These are phyloP conservation scores for Yamadazyma blattariae DNA, from an alignment of 1,139 yeast genomes.

Conservation along the genomic window DNA sequence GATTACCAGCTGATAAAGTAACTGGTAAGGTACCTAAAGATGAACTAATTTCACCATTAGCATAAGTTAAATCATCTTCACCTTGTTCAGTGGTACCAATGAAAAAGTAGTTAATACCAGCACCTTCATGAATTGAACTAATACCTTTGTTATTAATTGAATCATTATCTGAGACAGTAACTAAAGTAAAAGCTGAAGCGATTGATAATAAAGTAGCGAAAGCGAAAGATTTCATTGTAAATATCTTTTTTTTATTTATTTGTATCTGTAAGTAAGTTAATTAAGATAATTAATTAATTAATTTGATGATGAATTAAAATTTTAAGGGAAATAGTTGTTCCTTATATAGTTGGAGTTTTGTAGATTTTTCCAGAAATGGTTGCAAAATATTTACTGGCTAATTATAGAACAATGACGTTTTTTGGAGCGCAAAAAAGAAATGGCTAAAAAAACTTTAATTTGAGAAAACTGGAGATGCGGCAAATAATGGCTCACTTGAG, in stretches of 20 bases:
- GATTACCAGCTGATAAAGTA: constrained; percentile 3
- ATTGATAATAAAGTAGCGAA: constrained; percentile 15
- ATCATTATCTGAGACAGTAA: constrained; percentile 19
- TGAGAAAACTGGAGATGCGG: too few species aligned
- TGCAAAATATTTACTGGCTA: too few species aligned
- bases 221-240: constrained; percentile 15
- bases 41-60: constrained; percentile 2
- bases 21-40: constrained; percentile 16
- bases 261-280: too few species aligned
- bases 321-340: too few species aligned
- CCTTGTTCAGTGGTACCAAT: constrained; percentile 10
- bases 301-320: too few species aligned
- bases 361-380: too few species aligned
- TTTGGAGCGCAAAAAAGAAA: too few species aligned
- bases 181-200: constrained; percentile 21
- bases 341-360: too few species aligned
- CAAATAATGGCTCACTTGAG: too few species aligned
- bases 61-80: constrained; percentile 12
- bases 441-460: too few species aligned
- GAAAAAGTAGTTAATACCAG: constrained; percentile 50
- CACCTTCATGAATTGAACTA: constrained; percentile 49
- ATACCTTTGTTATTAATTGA: constrained; percentile 27
- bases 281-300: not conserved
- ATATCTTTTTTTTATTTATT: not conserved
- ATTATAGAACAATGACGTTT: too few species aligned